These are phyloP conservation scores for Teunomyces lycoperdinae DNA, from an alignment of 805 yeast genomes.

Conservation along the genomic window DNA sequence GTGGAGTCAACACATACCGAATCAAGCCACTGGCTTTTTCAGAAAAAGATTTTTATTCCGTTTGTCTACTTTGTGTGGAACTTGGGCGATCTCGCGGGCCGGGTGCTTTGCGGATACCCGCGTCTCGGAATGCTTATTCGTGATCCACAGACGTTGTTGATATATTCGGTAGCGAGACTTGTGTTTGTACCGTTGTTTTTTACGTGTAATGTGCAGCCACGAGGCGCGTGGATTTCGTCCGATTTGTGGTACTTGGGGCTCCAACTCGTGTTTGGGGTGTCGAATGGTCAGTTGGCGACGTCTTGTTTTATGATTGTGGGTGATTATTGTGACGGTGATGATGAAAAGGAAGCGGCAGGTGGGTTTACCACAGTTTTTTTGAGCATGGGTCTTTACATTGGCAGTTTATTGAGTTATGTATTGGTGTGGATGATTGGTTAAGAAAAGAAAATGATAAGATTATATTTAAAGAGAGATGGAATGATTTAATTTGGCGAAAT, in stretches of 20 bases:
- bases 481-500: no score
- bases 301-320: slow-evolving; percentile 78
- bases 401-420: slow-evolving; percentile 72
- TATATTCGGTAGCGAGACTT: slow-evolving; percentile 55
- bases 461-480: no score
- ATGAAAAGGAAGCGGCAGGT: slow-evolving; percentile 88
- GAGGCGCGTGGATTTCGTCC: slow-evolving; percentile 44
- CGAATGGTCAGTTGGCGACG: slow-evolving; percentile 84
- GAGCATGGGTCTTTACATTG: slow-evolving; percentile 73
- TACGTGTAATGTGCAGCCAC: slow-evolving; percentile 56
- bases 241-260: slow-evolving; percentile 66
- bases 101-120: slow-evolving; percentile 61
- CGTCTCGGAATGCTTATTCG: slow-evolving; percentile 29
- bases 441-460: no score
- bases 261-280: slow-evolving; percentile 78
- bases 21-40: slow-evolving; percentile 37
- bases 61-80: slow-evolving; percentile 85
- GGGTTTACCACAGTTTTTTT: slow-evolving; percentile 84
- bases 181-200: slow-evolving; percentile 70
- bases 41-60: slow-evolving; percentile 58
- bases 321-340: slow-evolving; percentile 52
- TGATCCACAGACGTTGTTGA: slow-evolving; percentile 43
- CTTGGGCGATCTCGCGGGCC: slow-evolving; percentile 78
- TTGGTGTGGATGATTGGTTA: slow-evolving; percentile 37
- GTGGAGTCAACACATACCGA: slow-evolving; percentile 47